Conservation (phyloP, 257 asterid genomes). For the Solanum tacnaense region DNA sequence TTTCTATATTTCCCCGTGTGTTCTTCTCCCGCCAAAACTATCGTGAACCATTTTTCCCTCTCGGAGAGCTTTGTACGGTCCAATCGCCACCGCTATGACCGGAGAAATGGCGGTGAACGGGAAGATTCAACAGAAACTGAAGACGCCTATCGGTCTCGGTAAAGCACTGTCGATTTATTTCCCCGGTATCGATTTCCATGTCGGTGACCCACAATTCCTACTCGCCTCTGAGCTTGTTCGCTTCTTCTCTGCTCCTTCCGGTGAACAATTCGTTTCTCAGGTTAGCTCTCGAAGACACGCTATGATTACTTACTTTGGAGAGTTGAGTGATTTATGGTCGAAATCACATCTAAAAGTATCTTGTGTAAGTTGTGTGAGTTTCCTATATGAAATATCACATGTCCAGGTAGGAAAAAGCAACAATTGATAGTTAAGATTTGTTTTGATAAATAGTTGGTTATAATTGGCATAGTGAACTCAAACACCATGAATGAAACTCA, state of each 20-base stretch:
- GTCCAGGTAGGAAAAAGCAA: not conserved
- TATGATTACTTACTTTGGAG: not conserved
- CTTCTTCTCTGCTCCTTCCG: conserved; percentile 56
- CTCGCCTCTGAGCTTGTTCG: conserved; percentile 53
- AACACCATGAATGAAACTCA: not conserved
- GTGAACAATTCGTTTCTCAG: conserved; percentile 43
- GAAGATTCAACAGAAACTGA: conserved; percentile 14
- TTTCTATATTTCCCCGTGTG: not conserved
- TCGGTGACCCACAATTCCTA: conserved; percentile 39
- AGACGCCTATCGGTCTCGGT: conserved; percentile 18
- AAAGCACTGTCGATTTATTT: conserved; percentile 43
- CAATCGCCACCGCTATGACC: conserved; percentile 26
- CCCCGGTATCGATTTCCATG: conserved; percentile 29
- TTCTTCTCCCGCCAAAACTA: not conserved
- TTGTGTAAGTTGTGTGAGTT: not conserved
- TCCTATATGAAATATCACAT: not conserved
- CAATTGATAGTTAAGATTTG: not conserved
- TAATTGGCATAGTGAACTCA: not conserved
- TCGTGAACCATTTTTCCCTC: not conserved
- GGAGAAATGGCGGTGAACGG: conserved; percentile 20
- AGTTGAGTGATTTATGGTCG: not conserved
- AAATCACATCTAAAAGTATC: not conserved
- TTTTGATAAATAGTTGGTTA: not conserved
- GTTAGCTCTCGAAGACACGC: conserved; percentile 5
- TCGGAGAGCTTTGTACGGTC: not conserved